phyloP scores from a whole-genome alignment of 306 rosid genomes.

The Cucurbita pepo region DNA sequence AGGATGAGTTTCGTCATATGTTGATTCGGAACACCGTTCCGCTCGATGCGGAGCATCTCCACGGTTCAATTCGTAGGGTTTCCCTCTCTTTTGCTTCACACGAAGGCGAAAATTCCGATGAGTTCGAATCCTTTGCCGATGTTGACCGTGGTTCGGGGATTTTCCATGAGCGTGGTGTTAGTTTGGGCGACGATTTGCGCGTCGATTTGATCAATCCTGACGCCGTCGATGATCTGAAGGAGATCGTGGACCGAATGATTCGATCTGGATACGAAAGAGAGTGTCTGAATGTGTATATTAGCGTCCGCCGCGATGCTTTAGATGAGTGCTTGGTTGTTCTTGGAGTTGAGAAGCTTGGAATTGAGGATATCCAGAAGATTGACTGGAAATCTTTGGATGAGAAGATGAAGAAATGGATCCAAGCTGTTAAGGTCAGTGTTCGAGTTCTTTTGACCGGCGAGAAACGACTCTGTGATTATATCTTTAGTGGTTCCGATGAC shows the following conservation, averaged over 20 bases:
- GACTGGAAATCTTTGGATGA: slow-evolving; percentile 73
- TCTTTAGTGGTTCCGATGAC: slow-evolving; percentile 49
- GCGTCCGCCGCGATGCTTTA: slow-evolving; percentile 78
- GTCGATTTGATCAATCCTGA: slow-evolving; percentile 63
- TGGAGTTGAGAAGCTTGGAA: slow-evolving; percentile 74
- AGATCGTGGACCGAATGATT: slow-evolving; percentile 70
- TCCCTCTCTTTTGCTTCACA: slow-evolving; percentile 47
- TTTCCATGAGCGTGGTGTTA: slow-evolving; percentile 68
- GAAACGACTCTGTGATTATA: slow-evolving; percentile 55
- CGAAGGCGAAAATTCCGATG: slow-evolving; percentile 40
- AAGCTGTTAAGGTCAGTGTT: slow-evolving; percentile 60
- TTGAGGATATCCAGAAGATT: slow-evolving; percentile 80
- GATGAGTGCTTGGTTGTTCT: slow-evolving; percentile 67
- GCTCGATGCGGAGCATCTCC: slow-evolving; percentile 51
- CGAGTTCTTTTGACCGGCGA: slow-evolving; percentile 57
- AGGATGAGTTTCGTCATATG: slow-evolving; percentile 71
- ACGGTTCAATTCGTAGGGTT: slow-evolving; percentile 53
- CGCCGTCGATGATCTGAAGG: slow-evolving; percentile 54
- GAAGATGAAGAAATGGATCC: slow-evolving; percentile 98
- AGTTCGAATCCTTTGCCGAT: slow-evolving; percentile 52
- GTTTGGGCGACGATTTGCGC: slow-evolving; percentile 54
- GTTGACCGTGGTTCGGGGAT: slow-evolving; percentile 29
- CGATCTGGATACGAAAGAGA: slow-evolving; percentile 79
- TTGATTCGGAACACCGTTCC: slow-evolving; percentile 64
- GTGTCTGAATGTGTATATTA: slow-evolving; percentile 68